Evolutionary conservation across 1,139 yeast species (phyloP), one percentile per base, ranked within the genome.

Genomic region (Pichia norvegensis): DNA sequence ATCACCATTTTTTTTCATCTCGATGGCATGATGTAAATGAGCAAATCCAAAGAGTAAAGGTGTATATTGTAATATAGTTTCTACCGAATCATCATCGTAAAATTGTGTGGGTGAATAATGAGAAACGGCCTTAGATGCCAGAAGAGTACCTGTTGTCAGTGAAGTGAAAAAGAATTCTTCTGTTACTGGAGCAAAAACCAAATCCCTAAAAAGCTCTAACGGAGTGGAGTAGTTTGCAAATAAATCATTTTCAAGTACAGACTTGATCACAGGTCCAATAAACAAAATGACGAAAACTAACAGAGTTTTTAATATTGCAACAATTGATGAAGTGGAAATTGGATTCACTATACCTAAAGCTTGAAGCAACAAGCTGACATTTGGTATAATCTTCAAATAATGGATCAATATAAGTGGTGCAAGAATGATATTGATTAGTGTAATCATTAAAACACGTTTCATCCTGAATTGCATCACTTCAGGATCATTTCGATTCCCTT

Each of bases 21-120:
- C 85, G 54, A 72, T 73, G 1, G 81, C 95, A 63, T 92, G 97
- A 61, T 92, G 96, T 19, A 85, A 49, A 64, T 92, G 99, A 0
- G 97, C 97, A n/a, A 86, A 59, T 1, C 96, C 95, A 67, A 92
- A 92, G 52, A 81, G 73, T 20, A 81, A 58, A 0, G 97, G 95
- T 2, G 90, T 73, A 10, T 42, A 21, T n/a, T 29, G 25, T 8
- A 46, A 13, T 16, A 40, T 40, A n/a, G 9, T 29, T 4, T 31
- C 16, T 10, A 45, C 23, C 1, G 43, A 40, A 2, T 27, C 20
- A 33, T 38, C 43, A 11, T 44, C 22, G 14, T 38, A 19, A 19
- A 51, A 48, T 2, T 8, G 13, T 4, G 41, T 41, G n/a, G 52
- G 51, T 8, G 48, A 36, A 37, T 48, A 49, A 4, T 11, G 14